Conservation (phyloP, 164 flowering plant genomes). For the Protea cynaroides region DNA sequence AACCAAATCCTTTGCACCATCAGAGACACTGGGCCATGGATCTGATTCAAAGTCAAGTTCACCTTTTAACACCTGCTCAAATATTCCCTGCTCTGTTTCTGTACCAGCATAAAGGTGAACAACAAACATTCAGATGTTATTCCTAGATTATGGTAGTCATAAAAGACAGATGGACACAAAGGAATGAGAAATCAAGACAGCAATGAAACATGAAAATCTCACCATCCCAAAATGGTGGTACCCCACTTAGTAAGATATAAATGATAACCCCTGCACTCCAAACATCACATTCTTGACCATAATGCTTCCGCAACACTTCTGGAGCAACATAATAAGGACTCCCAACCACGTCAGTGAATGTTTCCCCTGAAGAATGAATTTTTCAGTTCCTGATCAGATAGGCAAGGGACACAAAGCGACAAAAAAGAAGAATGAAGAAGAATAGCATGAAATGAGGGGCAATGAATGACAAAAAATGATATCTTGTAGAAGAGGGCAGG, state of each 20-base stretch:
- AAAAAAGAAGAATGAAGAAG: no score
- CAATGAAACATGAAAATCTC: background rate
- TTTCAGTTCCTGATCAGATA: background rate
- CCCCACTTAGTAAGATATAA: constrained; percentile 18
- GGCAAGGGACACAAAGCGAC: background rate
- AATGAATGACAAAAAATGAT: no score
- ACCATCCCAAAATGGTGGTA: constrained; percentile 22
- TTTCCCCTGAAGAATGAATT: constrained; percentile 15
- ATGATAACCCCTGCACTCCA: constrained; percentile 20
- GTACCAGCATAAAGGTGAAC: background rate
- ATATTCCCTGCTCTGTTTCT: constrained; percentile 23
- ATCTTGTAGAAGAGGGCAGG: no score
- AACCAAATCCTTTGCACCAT: constrained; percentile 23
- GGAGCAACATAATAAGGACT: constrained; percentile 21
- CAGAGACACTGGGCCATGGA: constrained; percentile 24
- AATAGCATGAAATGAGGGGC: no score
- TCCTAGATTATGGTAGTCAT: background rate
- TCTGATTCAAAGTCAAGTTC: constrained; percentile 17
- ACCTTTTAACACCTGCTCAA: constrained; percentile 16
- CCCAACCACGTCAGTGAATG: constrained; percentile 18
- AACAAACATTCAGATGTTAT: background rate
- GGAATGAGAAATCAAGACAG: background rate
- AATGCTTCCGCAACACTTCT: constrained; percentile 12
- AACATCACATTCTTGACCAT: constrained; percentile 17
- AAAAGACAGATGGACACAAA: background rate